These are phyloP conservation scores for Asterochloris erici DNA, from an alignment of 139 green algal genomes.

Conservation along the genomic window DNA sequence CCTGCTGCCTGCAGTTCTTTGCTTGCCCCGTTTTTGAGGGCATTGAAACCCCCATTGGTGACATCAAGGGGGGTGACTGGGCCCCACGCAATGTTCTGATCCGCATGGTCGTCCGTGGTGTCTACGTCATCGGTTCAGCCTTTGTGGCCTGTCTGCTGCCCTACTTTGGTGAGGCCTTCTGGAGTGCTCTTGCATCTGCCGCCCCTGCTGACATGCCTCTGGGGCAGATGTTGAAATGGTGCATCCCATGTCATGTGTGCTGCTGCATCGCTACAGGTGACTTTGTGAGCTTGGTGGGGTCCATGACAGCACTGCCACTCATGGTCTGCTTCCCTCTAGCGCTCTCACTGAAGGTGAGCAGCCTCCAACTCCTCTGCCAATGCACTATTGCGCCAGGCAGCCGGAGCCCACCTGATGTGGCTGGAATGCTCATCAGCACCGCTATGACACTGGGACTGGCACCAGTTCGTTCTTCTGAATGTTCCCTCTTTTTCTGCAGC, in stretches of 20 bases:
- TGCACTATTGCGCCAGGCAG: neutral
- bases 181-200: neutral
- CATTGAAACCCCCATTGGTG: neutral
- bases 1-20: neutral
- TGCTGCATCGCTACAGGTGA: no score
- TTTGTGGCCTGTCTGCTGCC: slow-evolving; percentile 4
- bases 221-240: no score
- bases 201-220: no score
- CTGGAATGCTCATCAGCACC: no score
- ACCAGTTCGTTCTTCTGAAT: no score
- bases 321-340: no score
- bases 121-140: neutral
- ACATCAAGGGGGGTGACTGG: neutral
- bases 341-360: no score
- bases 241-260: no score
- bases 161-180: slow-evolving; percentile 7
- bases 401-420: no score
- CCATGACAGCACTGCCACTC: slow-evolving; percentile 1
- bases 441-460: no score
- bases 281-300: neutral
- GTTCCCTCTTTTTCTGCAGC: no score
- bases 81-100: neutral
- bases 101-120: neutral
- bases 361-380: neutral
- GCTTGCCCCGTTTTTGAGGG: slow-evolving; percentile 1